Base-by-base conservation (phyloP, 768 basidiomycete genomes). In the Hypholoma sublateritium region DNA sequence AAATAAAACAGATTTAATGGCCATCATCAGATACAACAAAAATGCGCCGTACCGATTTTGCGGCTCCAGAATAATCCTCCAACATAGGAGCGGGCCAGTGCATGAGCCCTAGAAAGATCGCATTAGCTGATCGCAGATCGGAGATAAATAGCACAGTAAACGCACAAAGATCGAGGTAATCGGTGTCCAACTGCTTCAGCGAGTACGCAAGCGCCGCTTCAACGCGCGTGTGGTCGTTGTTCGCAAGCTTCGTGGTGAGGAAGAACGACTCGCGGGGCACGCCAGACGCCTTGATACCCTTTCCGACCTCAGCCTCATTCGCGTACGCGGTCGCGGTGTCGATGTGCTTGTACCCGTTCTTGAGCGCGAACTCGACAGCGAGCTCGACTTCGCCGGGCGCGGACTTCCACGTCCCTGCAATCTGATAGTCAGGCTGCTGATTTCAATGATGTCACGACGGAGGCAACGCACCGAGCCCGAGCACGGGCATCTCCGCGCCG, bases 21-120 rank as follows among this genome's bases (percentile, higher is more conserved):
- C 5, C 5, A 7, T 2, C 28, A 32, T 9, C 6, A 32, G 5
- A 6, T 32, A 32, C 2, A 6, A 32, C n/a, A 32, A 6, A 32
- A 6, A 32, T 32, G 28, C 3, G 28, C 28, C 72, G 2, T 56
- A 74, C 73, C 3, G 69, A 74, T 64, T 76, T 81, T 64, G 88
- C 83, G 6, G 85, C 62, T 8, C 59, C 75, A 17, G 79, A 73
- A 50, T 76, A 76, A 57, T 82, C 83, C 42, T 63, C 62, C 11
- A 80, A 82, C 83, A 90, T 83, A 34, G 90, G 87, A 17, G 87
- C 83, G 13, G 91, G 92, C 91, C 89, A 91, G 72, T 91, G 89
- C 80, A 91, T 84, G 56, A 91, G 75, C 82, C 84, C 86, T 87
- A 46, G 19, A 6, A 7, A 19, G 28, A 56, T 42, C 16, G 32